These are phyloP conservation scores for cucumber (Cucumis sativus) DNA, from an alignment of 306 rosid species.

Conservation along the genomic window Cucumber_9930_V3 NC_026657.2:22178501-22179000, in stretches of 20 bases:
- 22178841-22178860: constrained; percentile 36
- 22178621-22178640: not conserved
- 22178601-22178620: not conserved
- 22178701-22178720: not conserved
- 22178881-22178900: constrained; percentile 74
- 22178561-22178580: not conserved
- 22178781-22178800: constrained; percentile 49
- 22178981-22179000: not conserved
- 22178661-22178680: not conserved
- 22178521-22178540: not conserved
- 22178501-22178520: constrained; percentile 47
- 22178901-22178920: constrained; percentile 67
- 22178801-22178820: constrained; percentile 83
- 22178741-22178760: constrained; percentile 13
- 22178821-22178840: constrained; percentile 57
- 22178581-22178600: not conserved
- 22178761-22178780: not conserved
- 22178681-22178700: not conserved
- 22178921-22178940: constrained; percentile 76
- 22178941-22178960: constrained; percentile 98
- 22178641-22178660: not conserved
- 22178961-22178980: constrained; percentile 24
- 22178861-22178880: constrained; percentile 48
- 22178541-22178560: no score
- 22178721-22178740: not conserved